Conservation (phyloP, 768 basidiomycete species). For the Strobilomyces dryophilus region DNA sequence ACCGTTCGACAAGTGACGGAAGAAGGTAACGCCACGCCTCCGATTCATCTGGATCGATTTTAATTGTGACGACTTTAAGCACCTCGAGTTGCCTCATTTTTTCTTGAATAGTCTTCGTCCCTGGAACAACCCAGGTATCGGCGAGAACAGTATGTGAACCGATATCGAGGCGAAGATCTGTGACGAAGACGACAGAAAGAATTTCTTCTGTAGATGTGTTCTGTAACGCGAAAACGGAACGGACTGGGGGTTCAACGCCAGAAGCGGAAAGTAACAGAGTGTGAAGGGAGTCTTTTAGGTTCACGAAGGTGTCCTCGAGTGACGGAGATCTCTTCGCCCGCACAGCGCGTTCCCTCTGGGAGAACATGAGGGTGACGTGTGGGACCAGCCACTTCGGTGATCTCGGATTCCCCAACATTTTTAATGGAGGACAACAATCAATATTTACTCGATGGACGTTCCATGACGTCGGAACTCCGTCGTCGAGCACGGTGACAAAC, state of each 20-base stretch:
- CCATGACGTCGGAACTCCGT: constrained; percentile 23
- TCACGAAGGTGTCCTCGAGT: constrained; percentile 24
- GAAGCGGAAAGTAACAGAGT: constrained; percentile 23
- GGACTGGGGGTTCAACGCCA: constrained; percentile 20
- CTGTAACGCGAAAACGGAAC: constrained; percentile 19
- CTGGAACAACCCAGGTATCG: constrained; percentile 45
- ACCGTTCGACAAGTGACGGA: constrained; percentile 49
- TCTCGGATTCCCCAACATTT: constrained; percentile 9
- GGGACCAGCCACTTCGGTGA: constrained; percentile 30
- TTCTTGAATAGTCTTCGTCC: constrained; percentile 15
- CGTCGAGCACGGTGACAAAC: constrained; percentile 26
- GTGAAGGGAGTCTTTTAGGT: constrained; percentile 32
- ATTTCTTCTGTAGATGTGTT: neutral
- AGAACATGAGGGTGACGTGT: constrained; percentile 32
- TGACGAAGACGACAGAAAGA: constrained; percentile 46
- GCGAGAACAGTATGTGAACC: constrained; percentile 47
- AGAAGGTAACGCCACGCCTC: constrained; percentile 32
- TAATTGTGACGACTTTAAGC: constrained; percentile 8
- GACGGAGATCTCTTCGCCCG: neutral
- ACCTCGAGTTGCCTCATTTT: constrained; percentile 10
- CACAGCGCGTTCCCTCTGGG: constrained; percentile 26
- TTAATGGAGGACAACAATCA: constrained; percentile 31
- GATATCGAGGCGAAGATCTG: constrained; percentile 44
- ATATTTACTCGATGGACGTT: constrained; percentile 40
- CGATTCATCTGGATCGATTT: constrained; percentile 13